These are phyloP conservation scores for Prunus kanzakura DNA, from an alignment of 306 rosid species.

Conservation along the genomic window DNA sequence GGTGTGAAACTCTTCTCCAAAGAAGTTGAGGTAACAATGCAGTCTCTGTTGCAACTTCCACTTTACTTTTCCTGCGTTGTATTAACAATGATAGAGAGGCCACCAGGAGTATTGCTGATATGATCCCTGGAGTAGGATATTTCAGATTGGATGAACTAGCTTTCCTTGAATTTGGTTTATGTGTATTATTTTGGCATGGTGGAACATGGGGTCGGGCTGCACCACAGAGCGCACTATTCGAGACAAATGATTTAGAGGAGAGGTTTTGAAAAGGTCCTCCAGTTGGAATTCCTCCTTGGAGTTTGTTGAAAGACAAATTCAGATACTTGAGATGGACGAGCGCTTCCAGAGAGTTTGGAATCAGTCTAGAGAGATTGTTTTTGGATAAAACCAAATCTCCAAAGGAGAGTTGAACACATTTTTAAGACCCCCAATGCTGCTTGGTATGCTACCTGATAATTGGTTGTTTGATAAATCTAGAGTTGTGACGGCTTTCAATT, in stretches of 20 bases:
- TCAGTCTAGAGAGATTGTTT: background rate
- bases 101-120: too few relatives aligned
- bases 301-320: background rate
- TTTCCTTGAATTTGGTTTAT: background rate
- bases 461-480: too few relatives aligned
- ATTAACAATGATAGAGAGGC: too few relatives aligned
- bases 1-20: too few relatives aligned
- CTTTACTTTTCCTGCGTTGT: too few relatives aligned
- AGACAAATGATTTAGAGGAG: slow-evolving; percentile 19
- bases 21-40: too few relatives aligned
- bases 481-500: too few relatives aligned
- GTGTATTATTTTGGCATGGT: slow-evolving; percentile 2
- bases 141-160: too few relatives aligned
- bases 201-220: slow-evolving; percentile 2
- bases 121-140: too few relatives aligned
- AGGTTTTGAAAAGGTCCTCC: slow-evolving; percentile 14
- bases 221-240: slow-evolving; percentile 20
- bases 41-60: too few relatives aligned
- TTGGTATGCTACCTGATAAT: too few relatives aligned
- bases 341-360: background rate
- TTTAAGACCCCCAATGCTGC: too few relatives aligned
- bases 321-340: background rate
- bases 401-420: background rate
- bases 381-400: background rate
- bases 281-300: slow-evolving; percentile 25